Base-by-base conservation (phyloP, 1,284 basidiomycete species). In the Pascua sp. region DNA sequence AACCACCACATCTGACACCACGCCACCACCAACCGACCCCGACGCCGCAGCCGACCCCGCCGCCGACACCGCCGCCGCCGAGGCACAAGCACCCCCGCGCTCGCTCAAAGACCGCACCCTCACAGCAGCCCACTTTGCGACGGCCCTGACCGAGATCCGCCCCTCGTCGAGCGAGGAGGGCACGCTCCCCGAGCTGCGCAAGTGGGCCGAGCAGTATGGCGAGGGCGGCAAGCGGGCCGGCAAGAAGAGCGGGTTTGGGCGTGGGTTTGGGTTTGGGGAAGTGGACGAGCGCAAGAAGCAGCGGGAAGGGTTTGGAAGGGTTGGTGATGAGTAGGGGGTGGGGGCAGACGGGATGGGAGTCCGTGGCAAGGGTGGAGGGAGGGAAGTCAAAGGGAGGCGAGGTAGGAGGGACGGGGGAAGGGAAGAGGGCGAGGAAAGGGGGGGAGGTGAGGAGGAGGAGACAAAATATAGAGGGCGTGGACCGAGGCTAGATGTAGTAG, bases 161-260 rank as follows among this genome's bases (percentile, higher is more conserved):
- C 89, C 91, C 10, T 90, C 88, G 0, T 87, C 86, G 2, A 90
- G 89, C 5, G 91, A 93, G 73, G 81, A 85, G 9, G 90, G 90
- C 44, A 88, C 84, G 49, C 82, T 94, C 43, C 80, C 87, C 2
- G 90, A 90, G 62, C 78, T 94, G 60, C 84, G 90, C 48, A 66
- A 73, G 76, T 95, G 91, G 91, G 91, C 93, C 60, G 88, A 91
- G 46, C 88, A 92, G 72, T 94, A 91, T 72, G 91, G 91, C 37
- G 90, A 93, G 53, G 74, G 76, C 9, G 77, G 73, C 8, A 76
- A 61, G 37, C 60, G 66, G 53, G 62, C 66, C 47, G 75, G 74
- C 39, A 73, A 71, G 61, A 75, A 74, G 65, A 70, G 65, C 47
- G 76, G 77, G 8, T 80, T 79, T 55, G 78, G 79, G 11, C 74